Percentiles rank a stretch among this genome's conserved stretches.
phyloP scores from a whole-genome alignment of 306 rosid species.

The Cucumis sativus region DNA sequence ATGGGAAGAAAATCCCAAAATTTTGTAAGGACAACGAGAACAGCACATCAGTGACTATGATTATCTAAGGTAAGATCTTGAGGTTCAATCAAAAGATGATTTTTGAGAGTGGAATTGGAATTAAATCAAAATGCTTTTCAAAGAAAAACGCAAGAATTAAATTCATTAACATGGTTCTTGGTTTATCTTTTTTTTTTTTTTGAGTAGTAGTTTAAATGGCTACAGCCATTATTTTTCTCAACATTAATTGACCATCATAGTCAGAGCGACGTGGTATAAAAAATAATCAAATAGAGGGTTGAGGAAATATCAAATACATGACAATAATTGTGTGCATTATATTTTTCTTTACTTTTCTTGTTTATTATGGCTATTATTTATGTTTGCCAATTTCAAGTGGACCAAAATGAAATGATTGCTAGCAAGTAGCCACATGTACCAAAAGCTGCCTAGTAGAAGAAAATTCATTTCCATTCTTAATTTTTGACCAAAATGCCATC shows the following conservation, averaged over 20 bases:
- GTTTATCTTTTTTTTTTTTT: background rate
- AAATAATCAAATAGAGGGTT: background rate
- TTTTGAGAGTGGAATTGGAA: too few relatives aligned
- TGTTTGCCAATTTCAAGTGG: background rate
- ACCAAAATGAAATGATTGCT: conserved; percentile 21
- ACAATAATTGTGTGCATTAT: background rate
- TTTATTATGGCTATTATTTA: background rate
- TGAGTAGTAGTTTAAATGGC: background rate
- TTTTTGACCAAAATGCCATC: conserved; percentile 4
- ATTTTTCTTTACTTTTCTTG: background rate
- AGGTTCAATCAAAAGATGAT: background rate
- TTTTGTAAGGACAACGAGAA: background rate
- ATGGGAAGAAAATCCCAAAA: background rate
- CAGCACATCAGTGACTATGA: too few relatives aligned
- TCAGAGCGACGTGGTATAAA: background rate
- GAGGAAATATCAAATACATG: background rate
- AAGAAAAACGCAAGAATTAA: too few relatives aligned
- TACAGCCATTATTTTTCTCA: background rate
- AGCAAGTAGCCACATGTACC: conserved; percentile 33
- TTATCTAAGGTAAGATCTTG: background rate
- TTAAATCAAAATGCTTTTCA: too few relatives aligned
- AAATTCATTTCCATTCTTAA: conserved; percentile 10
- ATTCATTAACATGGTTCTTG: background rate
- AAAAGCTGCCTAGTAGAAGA: conserved; percentile 11
- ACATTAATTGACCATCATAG: background rate